Percentiles rank a stretch among this genome's conserved stretches.
These are phyloP conservation scores for Trichophaea hybrida DNA, from an alignment of 2,329 filamentous ascomycete genomes.

Conservation along the genomic window DNA sequence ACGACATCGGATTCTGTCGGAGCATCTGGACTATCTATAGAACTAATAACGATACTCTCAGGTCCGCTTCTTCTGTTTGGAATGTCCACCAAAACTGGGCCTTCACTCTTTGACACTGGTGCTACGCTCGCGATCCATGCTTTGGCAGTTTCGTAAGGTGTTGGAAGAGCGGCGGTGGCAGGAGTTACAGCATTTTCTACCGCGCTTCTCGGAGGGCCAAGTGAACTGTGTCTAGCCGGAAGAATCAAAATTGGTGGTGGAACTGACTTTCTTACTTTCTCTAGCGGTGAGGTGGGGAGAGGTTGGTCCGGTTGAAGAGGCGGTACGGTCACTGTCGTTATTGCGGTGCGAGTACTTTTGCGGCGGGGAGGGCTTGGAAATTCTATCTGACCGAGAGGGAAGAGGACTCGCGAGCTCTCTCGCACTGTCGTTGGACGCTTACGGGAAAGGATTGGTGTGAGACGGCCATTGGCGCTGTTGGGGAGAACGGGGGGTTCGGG, in stretches of 20 bases:
- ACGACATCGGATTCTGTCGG: no score
- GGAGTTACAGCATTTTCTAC: neutral
- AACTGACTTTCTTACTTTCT: neutral
- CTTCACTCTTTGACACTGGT: neutral
- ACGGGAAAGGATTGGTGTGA: neutral
- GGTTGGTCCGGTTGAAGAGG: neutral
- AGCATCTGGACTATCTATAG: no score
- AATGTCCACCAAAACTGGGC: neutral
- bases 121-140: constrained; percentile 18
- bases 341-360: no score
- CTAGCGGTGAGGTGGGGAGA: neutral
- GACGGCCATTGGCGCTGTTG: neutral
- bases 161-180: neutral
- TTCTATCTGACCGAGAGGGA: neutral
- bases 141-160: constrained; percentile 15
- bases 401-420: neutral
- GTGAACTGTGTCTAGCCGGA: neutral
- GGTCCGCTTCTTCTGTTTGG: neutral
- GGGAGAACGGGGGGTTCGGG: neutral
- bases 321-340: no score
- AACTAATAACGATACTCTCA: no score
- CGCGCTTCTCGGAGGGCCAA: neutral
- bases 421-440: neutral
- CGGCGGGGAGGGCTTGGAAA: no score
- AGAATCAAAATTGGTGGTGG: neutral